These are phyloP conservation scores for Buxus sempervirens DNA, from an alignment of 164 flowering plant species.

Conservation along the genomic window DNA sequence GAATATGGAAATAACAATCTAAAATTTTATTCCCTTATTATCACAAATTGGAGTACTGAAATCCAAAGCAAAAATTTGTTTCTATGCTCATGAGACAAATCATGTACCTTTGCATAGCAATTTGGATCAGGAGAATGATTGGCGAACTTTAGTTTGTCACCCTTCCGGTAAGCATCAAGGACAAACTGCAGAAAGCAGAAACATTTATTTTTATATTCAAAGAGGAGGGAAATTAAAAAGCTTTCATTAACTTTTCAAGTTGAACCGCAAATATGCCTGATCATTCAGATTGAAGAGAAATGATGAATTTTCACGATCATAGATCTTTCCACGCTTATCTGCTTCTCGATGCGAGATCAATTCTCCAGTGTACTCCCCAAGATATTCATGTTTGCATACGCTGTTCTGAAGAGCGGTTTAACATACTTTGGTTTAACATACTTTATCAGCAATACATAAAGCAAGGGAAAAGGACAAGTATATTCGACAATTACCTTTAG, in stretches of 20 bases:
- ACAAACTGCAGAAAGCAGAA: conserved; percentile 64
- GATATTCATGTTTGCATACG: conserved; percentile 88
- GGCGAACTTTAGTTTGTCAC: conserved; percentile 95
- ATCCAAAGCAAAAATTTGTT: too few species aligned
- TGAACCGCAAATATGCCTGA: conserved; percentile 47
- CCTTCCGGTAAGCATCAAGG: conserved; percentile 95
- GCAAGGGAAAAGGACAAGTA: conserved; percentile 4
- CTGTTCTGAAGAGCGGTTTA: conserved; percentile 59
- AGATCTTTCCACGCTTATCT: conserved; percentile 98
- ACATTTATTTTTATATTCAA: not conserved
- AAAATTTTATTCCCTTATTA: too few species aligned
- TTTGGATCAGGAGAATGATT: conserved; percentile 98
- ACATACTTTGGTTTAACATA: conserved; percentile 1
- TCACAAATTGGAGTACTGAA: too few species aligned
- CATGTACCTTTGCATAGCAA: conserved; percentile 90
- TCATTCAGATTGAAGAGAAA: conserved; percentile 97
- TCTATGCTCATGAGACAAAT: too few species aligned
- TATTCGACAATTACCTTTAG: conserved; percentile 57
- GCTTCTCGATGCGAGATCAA: conserved; percentile 97
- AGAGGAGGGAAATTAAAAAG: not conserved
- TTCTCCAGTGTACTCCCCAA: conserved; percentile 99
- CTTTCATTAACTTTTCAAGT: not conserved
- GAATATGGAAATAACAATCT: too few species aligned
- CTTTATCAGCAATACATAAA: conserved; percentile 2
- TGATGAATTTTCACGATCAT: conserved; percentile 95